Evolutionary conservation across 495 filamentous ascomycete genomes (phyloP).

Genomic region (Xylaria cubensis): DNA sequence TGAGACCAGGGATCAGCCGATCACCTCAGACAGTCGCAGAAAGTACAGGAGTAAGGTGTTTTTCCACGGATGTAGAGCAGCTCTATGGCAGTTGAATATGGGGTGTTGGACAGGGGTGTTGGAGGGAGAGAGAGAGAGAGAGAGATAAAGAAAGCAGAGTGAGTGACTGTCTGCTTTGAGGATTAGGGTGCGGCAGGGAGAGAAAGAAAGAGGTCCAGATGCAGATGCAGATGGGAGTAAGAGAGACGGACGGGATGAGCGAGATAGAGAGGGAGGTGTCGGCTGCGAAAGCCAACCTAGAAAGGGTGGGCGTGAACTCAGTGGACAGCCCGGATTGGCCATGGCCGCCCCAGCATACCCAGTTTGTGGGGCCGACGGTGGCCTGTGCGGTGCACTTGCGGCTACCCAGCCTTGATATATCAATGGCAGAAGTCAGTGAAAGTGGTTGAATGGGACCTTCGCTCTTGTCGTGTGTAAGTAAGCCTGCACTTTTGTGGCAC

Average conservation of each 20-base stretch:
- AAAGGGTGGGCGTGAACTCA: slow-evolving; percentile 26
- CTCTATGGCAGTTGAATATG: neutral
- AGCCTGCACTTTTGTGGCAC: slow-evolving; percentile 8
- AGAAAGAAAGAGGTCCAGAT: slow-evolving; percentile 10
- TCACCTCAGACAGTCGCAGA: slow-evolving; percentile 2
- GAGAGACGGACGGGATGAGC: slow-evolving; percentile 23
- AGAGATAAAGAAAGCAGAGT: neutral
- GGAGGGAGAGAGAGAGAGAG: neutral
- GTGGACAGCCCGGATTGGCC: slow-evolving; percentile 22
- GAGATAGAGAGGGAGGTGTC: slow-evolving; percentile 28
- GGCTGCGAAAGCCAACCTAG: slow-evolving; percentile 26
- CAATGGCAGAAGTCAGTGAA: neutral
- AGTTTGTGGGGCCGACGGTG: slow-evolving; percentile 5
- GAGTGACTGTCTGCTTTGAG: neutral
- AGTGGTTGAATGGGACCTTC: no score
- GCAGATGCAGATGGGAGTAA: slow-evolving; percentile 16
- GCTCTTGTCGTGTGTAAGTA: slow-evolving; percentile 1
- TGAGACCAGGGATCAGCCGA: neutral
- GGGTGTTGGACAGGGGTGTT: neutral
- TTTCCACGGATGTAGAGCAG: neutral
- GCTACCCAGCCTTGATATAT: slow-evolving; percentile 14
- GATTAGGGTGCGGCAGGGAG: neutral
- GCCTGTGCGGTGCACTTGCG: slow-evolving; percentile 23
- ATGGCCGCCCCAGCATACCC: neutral
- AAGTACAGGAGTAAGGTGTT: neutral